These are phyloP conservation scores for Pseudogymnoascus sp. DNA, from an alignment of 2,329 filamentous ascomycete genomes.

Conservation along the genomic window DNA sequence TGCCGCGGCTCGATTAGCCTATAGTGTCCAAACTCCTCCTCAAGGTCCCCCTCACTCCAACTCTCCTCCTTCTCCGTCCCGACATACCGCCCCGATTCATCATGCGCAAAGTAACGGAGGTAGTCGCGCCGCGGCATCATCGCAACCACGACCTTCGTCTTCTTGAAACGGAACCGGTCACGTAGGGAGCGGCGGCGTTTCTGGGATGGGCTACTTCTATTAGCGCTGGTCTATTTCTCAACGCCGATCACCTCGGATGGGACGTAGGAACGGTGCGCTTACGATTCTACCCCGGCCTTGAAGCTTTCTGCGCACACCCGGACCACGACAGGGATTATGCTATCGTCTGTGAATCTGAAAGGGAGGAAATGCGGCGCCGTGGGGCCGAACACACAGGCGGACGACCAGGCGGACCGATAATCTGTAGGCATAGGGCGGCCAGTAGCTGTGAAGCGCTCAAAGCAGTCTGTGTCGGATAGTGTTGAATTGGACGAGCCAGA, in stretches of 20 bases:
- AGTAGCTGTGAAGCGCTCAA: slow-evolving; percentile 23
- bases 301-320: background rate
- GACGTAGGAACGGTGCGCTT: background rate
- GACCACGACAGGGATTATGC: slow-evolving; percentile 27
- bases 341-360: slow-evolving; percentile 24
- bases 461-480: background rate
- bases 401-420: slow-evolving; percentile 13
- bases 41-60: slow-evolving; percentile 17
- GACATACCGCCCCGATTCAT: slow-evolving; percentile 22
- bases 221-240: background rate
- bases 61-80: slow-evolving; percentile 13
- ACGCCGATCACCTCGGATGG: background rate
- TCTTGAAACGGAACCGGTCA: background rate
- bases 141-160: slow-evolving; percentile 22
- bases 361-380: slow-evolving; percentile 22
- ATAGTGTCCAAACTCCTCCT: slow-evolving; percentile 22
- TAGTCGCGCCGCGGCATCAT: slow-evolving; percentile 28
- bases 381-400: slow-evolving; percentile 16
- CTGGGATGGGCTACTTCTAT: background rate
- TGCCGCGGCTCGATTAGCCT: background rate
- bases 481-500: background rate
- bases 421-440: slow-evolving; percentile 21
- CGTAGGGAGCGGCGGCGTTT: background rate
- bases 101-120: slow-evolving; percentile 25
- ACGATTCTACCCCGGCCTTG: slow-evolving; percentile 3